Conservation (phyloP, 202 grass and related monocot genomes). For the Elaeis oleifera region DNA sequence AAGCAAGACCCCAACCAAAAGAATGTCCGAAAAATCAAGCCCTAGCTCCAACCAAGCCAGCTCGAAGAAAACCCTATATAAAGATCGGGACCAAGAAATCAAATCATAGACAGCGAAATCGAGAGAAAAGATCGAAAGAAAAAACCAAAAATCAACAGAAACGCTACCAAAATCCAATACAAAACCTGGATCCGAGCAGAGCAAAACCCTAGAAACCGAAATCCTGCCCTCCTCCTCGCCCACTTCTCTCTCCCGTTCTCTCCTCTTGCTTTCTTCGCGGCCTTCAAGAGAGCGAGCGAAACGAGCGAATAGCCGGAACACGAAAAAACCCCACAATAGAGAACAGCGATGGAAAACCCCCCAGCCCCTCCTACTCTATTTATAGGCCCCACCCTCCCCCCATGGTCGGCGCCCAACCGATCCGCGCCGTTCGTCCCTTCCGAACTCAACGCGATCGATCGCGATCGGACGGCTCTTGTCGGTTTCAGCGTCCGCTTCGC, state of each 20-base stretch:
- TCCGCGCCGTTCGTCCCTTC: conserved; percentile 23
- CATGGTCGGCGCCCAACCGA: conserved; percentile 12
- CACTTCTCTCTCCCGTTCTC: conserved; percentile 11
- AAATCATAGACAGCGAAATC: conserved; percentile 2
- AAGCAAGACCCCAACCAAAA: no score
- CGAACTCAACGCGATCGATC: no score
- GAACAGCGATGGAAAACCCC: conserved; percentile 3
- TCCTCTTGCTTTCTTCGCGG: no score
- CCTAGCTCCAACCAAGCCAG: no score
- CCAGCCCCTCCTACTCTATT: conserved; percentile 14
- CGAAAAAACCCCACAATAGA: conserved; percentile 4
- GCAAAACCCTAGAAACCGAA: conserved; percentile 3
- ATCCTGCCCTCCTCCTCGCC: neutral
- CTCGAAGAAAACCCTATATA: neutral
- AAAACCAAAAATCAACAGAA: conserved; percentile 2
- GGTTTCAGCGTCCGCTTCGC: no score
- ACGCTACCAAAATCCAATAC: conserved; percentile 4
- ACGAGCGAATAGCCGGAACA: neutral
- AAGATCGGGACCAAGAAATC: no score
- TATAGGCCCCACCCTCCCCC: conserved; percentile 19
- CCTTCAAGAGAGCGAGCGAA: neutral
- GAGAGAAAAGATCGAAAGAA: neutral
- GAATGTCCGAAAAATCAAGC: no score
- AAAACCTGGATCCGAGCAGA: conserved; percentile 39
- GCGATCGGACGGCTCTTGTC: conserved; percentile 26